Evolutionary conservation across 2,329 filamentous ascomycete species (phyloP).

Genomic region (Colletotrichum scovillei): DNA sequence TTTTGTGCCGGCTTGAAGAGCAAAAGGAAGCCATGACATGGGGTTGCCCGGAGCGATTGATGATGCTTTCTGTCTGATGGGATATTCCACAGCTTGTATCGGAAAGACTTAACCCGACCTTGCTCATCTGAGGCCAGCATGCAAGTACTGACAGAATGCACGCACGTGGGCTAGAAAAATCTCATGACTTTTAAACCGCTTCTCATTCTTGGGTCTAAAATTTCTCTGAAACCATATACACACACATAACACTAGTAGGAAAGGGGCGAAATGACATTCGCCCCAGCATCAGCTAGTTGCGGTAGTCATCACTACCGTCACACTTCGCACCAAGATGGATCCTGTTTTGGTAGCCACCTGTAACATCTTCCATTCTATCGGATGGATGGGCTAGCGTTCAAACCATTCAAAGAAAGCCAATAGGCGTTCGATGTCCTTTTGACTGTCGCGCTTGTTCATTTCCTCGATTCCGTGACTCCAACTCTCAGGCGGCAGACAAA

Average conservation of each 20-base stretch:
- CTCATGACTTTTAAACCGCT: neutral
- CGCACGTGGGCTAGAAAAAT: neutral
- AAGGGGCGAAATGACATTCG: neutral
- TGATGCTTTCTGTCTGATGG: no score
- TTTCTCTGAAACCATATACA: neutral
- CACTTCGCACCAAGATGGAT: no score
- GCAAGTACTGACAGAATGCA: neutral
- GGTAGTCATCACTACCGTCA: neutral
- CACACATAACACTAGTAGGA: neutral
- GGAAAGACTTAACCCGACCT: neutral
- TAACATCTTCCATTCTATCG: accelerated
- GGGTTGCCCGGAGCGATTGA: no score
- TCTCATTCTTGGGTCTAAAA: neutral
- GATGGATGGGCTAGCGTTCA: neutral
- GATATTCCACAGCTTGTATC: neutral
- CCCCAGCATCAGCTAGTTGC: neutral
- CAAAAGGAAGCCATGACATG: no score
- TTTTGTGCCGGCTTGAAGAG: no score
- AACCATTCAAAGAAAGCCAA: neutral
- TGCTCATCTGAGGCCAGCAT: neutral
- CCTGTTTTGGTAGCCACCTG: neutral
- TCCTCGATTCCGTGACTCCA: neutral
- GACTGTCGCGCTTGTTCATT: neutral
- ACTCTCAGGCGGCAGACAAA: neutral
- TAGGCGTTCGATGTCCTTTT: neutral